Evolutionary conservation across 345 rosid genomes (phyloP), one percentile per base, ranked within the genome.

Genomic region (Lenwebbia sp.): DNA sequence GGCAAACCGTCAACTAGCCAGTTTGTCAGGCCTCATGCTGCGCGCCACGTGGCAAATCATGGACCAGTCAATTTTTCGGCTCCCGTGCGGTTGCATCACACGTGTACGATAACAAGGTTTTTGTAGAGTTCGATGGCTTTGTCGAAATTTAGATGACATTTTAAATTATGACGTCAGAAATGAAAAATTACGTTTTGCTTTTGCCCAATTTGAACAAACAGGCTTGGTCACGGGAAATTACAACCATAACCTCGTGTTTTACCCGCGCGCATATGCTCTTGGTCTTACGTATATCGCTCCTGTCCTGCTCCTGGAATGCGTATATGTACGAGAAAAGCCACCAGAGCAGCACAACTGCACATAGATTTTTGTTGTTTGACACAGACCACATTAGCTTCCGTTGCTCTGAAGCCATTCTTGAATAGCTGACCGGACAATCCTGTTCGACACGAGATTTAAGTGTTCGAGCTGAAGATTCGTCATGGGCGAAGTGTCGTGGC

Each of bases 401-500:
- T 70, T 70, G 78, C 6, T 70, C 78, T 22, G 78, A 37, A 10
- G 78, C 98, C 96, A 92, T 57, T 95, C 99, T 86, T 93, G 93
- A 81, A 92, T 90, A 8, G 93, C 94, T 52, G 91, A 90, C 28
- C 92, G 93, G 49, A 94, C 90, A 51, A 93, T 95, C 54, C 19
- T 92, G 88, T 93, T 94, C 47, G 94, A 90, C 74, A 90, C 91
- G n/a, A 91, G 87, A 86, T 91, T 88, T 50, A 70, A 57, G 88
- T 93, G 91, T 1, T 89, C 87, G 82, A 94, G 92, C 56, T 53
- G 85, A 70, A 33, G 86, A 88, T 93, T 92, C n/a, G 98, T 95
- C 99, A 95, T 92, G 13, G 99, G 99, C 25, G 99, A 96, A 54
- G 95, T 92, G 47, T 90, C 92, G 2, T 93, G 94, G 82, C 90